A percentile compares a stretch with the other conserved stretches of the same genome.
phyloP scores from a whole-genome alignment of 148 eudicot genomes.

The Rhododendron griersonianum region DNA sequence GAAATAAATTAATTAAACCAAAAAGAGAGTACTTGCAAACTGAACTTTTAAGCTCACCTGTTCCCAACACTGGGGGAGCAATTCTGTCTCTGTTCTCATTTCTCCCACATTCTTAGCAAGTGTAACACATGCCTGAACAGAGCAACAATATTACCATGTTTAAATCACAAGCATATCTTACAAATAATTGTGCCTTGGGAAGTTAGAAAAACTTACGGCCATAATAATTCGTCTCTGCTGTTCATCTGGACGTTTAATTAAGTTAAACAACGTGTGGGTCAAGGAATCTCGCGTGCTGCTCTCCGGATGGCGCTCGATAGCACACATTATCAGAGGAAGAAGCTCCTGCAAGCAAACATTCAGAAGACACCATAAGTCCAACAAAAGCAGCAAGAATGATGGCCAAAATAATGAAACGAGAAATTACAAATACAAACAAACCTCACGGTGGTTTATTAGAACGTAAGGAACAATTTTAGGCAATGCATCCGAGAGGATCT shows the following conservation, averaged over 20 bases:
- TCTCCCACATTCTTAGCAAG: conserved; percentile 94
- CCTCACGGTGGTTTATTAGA: conserved; percentile 97
- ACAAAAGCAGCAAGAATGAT: not conserved
- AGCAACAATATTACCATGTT: conserved; percentile 4
- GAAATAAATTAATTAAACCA: not conserved
- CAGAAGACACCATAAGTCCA: conserved; percentile 13
- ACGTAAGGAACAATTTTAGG: conserved; percentile 98
- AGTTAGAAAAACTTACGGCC: conserved; percentile 60
- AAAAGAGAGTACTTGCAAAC: not conserved
- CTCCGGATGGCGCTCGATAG: conserved; percentile 97
- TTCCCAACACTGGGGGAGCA: conserved; percentile 99
- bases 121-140: conserved; percentile 81
- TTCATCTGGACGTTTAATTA: conserved; percentile 98
- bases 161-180: conserved; percentile 1
- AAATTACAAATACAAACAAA: conserved; percentile 9
- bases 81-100: conserved; percentile 96
- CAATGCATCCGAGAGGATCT: conserved; percentile 87
- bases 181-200: not conserved
- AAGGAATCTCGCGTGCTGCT: conserved; percentile 87
- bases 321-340: conserved; percentile 99
- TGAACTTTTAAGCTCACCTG: conserved; percentile 51
- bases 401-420: not conserved
- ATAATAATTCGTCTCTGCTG: conserved; percentile 92
- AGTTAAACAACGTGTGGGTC: conserved; percentile 91
- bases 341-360: conserved; percentile 61